Conservation (phyloP, 371 early-diverging fungal genomes). For the Vittaforma corneae region DNA sequence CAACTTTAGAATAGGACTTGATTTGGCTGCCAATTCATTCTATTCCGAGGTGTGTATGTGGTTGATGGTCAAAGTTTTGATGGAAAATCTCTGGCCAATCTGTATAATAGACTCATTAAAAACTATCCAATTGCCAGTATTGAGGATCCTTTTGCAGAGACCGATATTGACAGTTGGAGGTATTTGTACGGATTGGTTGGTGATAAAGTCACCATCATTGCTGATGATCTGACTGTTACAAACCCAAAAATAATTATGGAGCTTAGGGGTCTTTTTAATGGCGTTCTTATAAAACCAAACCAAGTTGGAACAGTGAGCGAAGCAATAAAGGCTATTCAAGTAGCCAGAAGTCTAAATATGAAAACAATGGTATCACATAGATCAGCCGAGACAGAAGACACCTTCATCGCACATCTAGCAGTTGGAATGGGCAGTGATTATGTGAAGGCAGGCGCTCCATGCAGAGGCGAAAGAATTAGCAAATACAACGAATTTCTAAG, state of each 20-base stretch:
- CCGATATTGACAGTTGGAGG: constrained; percentile 83
- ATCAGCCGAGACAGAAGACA: constrained; percentile 95
- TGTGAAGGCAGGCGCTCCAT: constrained; percentile 96
- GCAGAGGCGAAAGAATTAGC: constrained; percentile 84
- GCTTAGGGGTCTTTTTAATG: constrained; percentile 83
- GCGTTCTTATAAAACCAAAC: constrained; percentile 90
- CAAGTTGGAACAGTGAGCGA: constrained; percentile 94
- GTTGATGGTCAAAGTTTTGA: constrained; percentile 78
- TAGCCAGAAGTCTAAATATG: constrained; percentile 68
- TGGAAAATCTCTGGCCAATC: constrained; percentile 68
- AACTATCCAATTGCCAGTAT: constrained; percentile 82
- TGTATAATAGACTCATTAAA: constrained; percentile 70
- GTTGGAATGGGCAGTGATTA: constrained; percentile 89
- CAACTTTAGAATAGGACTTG: constrained; percentile 88
- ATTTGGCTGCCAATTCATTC: constrained; percentile 77
- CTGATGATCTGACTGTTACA: constrained; percentile 94
- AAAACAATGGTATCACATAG: constrained; percentile 97
- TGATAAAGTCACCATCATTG: constrained; percentile 72
- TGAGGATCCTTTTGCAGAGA: constrained; percentile 98
- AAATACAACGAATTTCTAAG: constrained; percentile 93
- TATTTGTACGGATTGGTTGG: constrained; percentile 64
- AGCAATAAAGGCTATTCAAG: constrained; percentile 73
- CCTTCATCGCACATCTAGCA: constrained; percentile 88
- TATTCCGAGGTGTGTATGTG: constrained; percentile 73
- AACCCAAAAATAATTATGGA: constrained; percentile 77